Base-by-base conservation (phyloP, 495 filamentous ascomycete genomes). In the Lepidopterella palustris region DNA sequence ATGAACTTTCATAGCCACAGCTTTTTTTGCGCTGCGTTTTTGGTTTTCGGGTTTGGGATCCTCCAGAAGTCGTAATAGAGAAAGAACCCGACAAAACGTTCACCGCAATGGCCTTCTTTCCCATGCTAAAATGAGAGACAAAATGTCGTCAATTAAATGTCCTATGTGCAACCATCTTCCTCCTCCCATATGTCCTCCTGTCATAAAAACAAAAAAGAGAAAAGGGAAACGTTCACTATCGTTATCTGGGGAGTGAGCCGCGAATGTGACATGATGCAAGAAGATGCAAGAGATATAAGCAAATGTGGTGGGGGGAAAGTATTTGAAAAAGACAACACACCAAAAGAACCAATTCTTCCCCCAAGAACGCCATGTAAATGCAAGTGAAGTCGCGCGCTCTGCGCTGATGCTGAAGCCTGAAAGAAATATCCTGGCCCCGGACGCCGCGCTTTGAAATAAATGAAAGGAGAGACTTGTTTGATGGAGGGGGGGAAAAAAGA, bases 361-460 rank as follows among this genome's bases (percentile, higher is more conserved):
- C 24, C 49, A 39, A 11, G 27, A 53, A 60, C 58, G 49, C 58
- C 58, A 60, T 35, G 29, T 9, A 35, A 35, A 60, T 60, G 58
- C 58, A 51, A 51, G 32, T 24, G 25, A 29, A n/a, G n/a, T n/a
- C 32, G 26, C 48, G 32, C 21, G 20, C 47, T 27, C 18, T 25
- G 47, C 47, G 23, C 47, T 45, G 45, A 57, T 29, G 45, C 40
- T 11, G 45, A 40, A 55, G 35, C 45, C 39, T 45, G 21, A 48
- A 24, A 21, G 39, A 51, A 32, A 40, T 20, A 55, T 5, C 55
- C 54, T 40, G 40, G 42, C 39, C 39, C 35, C 52, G 23, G 56
- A 63, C 61, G 61, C 61, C 61, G 56, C 61, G 61, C 61, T 58
- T 53, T 23, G 18, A 40, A 18, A 27, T 6, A 50, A n/a, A 50